A percentile compares a stretch with the other conserved stretches of the same genome.
phyloP scores from a whole-genome alignment of 2,329 filamentous ascomycete species.

The Colletotrichum sidae region DNA sequence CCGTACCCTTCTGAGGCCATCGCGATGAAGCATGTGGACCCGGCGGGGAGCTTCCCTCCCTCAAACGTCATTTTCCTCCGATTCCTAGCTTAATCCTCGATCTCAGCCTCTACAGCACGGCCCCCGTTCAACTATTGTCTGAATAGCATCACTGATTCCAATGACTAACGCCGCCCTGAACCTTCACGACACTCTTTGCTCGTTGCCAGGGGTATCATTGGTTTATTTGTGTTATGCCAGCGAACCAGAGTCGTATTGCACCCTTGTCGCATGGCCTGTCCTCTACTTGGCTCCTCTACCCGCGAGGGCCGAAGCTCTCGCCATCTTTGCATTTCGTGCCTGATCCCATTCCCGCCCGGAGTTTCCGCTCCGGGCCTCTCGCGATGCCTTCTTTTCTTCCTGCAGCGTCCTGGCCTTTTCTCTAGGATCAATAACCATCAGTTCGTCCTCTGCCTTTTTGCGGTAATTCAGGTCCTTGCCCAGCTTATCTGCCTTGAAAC shows the following conservation, averaged over 20 bases:
- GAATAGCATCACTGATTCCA: constrained; percentile 32
- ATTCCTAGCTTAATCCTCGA: constrained; percentile 34
- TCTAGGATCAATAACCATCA: constrained; percentile 92
- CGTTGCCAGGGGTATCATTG: constrained; percentile 37
- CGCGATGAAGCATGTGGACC: constrained; percentile 33
- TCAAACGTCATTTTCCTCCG: constrained; percentile 34
- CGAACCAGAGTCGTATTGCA: constrained; percentile 24
- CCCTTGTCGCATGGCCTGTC: constrained; percentile 21
- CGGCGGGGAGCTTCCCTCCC: constrained; percentile 20
- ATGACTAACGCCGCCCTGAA: constrained; percentile 32
- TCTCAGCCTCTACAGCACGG: constrained; percentile 26
- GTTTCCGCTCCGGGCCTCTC: constrained; percentile 62
- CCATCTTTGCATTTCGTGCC: constrained; percentile 67
- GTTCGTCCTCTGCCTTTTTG: constrained; percentile 88
- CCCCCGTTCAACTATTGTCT: constrained; percentile 29
- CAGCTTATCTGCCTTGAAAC: constrained; percentile 87
- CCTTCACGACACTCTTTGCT: constrained; percentile 6
- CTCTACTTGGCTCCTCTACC: constrained; percentile 66
- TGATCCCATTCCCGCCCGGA: constrained; percentile 71
- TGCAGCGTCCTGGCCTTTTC: constrained; percentile 82
- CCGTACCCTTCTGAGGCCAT: constrained; percentile 27
- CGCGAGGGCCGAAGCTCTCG: constrained; percentile 62
- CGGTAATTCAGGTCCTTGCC: constrained; percentile 94
- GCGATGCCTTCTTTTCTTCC: constrained; percentile 71
- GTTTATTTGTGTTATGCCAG: constrained; percentile 22